phyloP scores from a whole-genome alignment of 2,329 filamentous ascomycete genomes.

The Talaromyces piceae region DNA sequence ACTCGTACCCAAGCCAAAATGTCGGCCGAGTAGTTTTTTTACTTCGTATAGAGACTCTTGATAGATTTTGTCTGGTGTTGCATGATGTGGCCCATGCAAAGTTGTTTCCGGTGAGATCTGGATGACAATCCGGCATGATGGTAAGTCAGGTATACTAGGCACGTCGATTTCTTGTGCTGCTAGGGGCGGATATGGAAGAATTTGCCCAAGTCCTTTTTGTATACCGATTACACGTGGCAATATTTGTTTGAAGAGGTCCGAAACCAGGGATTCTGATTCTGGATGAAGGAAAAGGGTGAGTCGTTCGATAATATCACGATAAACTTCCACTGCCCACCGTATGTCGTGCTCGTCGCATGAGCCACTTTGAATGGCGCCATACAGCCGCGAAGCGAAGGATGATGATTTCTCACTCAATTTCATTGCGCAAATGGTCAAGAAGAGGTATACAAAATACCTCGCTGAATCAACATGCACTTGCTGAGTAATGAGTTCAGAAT shows the following conservation, averaged over 20 bases:
- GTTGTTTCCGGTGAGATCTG: not conserved
- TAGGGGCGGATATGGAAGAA: not conserved
- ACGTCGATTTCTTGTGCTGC: not conserved
- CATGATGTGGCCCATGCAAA: too few relatives aligned
- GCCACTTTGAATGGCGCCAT: conserved; percentile 8
- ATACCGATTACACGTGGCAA: not conserved
- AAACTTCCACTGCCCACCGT: not conserved
- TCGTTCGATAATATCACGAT: not conserved
- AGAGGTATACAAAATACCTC: conserved; percentile 13
- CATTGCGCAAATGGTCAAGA: conserved; percentile 14
- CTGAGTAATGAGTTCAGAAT: conserved; percentile 10
- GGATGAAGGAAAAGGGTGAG: not conserved
- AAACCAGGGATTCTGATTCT: not conserved
- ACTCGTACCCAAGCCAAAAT: conserved; percentile 1
- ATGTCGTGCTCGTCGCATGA: not conserved
- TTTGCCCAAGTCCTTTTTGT: not conserved
- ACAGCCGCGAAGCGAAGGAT: conserved; percentile 12
- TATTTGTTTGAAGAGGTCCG: not conserved
- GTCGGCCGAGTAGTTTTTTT: conserved; percentile 1
- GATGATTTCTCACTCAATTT: conserved; percentile 15
- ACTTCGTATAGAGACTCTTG: not conserved
- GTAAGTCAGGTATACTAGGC: not conserved
- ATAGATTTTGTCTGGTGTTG: too few relatives aligned
- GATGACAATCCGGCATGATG: conserved; percentile 5
- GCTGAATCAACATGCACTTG: conserved; percentile 6